Evolutionary conservation across 768 basidiomycete genomes (phyloP), one percentile per base, ranked within the genome.

Genomic region (Boletellus ananas): DNA sequence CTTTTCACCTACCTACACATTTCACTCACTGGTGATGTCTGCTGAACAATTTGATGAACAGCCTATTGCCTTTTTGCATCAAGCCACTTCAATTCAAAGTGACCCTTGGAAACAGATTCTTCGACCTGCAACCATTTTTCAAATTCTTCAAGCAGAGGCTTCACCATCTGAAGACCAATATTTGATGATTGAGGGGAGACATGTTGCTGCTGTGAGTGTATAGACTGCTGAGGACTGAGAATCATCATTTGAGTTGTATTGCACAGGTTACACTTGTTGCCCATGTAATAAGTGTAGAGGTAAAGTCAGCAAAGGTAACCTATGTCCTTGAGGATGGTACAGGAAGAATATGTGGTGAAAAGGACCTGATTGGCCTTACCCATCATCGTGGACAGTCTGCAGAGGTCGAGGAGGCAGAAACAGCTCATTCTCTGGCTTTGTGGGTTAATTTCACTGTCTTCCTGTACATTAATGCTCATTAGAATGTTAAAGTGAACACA

Each of bases 91-190:
- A 25, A 39, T 50, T 16, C 31, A 43, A 13, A 27, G 25, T 46
- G 18, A 44, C 13, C 9, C 25, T 11, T 49, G 45, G 56, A 44
- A 40, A 12, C 2, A 51, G 0, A 40, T 46, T 1, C 60, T 74
- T 18, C 70, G 78, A 34, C 81, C 85, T 1, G 71, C 80, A 3
- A 84, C 81, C 7, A 72, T 85, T 27, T 73, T 71, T 25, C 84
- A 85, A 58, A 50, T 84, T 16, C 56, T 71, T 25, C 57, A 65
- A n/a, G 79, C 80, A 5, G 53, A 60, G n/a, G 66, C 68, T 21
- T 52, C 49, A 21, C 48, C 56, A 52, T 71, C 76, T 47, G 59
- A 68, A 1, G 73, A 73, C 35, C 70, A 72, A 0, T 71, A 74
- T 34, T 76, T 78, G 59, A 58, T 61, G 8, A 73, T 83, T 35